phyloP scores from a whole-genome alignment of 2,329 filamentous ascomycete species.

The Scleromitrula shiraiana region DNA sequence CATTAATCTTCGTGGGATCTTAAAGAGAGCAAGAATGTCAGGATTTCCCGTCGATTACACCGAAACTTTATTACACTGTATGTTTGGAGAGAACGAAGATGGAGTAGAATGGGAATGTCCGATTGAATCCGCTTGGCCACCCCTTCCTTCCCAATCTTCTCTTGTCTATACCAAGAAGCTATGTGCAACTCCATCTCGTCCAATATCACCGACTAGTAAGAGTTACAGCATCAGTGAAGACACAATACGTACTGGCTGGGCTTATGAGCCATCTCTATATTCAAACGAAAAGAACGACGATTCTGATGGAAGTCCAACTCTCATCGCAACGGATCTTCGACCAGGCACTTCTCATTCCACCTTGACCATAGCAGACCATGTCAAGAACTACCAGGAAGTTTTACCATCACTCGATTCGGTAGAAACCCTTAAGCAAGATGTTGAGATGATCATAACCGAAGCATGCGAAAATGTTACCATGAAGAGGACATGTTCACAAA shows the following conservation, averaged over 20 bases:
- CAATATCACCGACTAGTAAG: background rate
- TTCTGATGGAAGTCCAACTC: background rate
- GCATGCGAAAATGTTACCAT: too few relatives aligned
- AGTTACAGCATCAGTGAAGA: background rate
- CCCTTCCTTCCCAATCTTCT: background rate
- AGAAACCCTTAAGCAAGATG: background rate
- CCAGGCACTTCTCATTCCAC: slow-evolving; percentile 1
- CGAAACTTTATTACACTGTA: slow-evolving; percentile 9
- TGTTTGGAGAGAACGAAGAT: slow-evolving; percentile 12
- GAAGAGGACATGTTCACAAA: too few relatives aligned
- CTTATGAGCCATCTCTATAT: background rate
- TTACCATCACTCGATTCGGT: background rate
- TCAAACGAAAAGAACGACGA: background rate
- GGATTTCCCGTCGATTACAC: slow-evolving; percentile 17
- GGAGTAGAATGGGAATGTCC: background rate
- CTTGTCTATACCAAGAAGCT: background rate
- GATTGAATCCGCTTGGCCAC: slow-evolving; percentile 12
- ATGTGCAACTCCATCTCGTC: background rate
- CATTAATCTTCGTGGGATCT: slow-evolving; percentile 12
- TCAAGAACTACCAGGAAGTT: slow-evolving; percentile 2
- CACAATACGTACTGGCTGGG: background rate
- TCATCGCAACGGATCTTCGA: background rate
- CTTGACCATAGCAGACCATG: background rate
- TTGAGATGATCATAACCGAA: background rate
- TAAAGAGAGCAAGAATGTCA: slow-evolving; percentile 14